Conservation (phyloP, 2,329 filamentous ascomycete genomes). For the Fusarium succisae region DNA sequence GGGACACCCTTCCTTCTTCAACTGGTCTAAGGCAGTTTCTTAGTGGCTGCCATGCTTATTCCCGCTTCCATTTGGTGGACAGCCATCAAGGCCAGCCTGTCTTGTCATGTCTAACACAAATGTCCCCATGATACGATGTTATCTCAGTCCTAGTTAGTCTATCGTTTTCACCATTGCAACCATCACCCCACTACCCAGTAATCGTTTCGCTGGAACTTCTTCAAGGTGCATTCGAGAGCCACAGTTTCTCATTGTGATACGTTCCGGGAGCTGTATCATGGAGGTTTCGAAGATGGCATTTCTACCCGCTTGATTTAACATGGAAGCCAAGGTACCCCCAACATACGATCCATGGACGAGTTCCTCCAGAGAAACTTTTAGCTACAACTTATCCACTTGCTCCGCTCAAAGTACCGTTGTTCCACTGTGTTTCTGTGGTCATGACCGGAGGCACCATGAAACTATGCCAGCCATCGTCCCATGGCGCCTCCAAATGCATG, state of each 20-base stretch:
- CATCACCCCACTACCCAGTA: background rate
- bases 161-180: background rate
- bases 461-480: slow-evolving; percentile 15
- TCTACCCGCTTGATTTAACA: background rate
- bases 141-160: background rate
- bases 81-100: background rate
- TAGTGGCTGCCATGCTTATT: background rate
- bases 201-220: background rate
- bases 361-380: background rate
- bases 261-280: background rate
- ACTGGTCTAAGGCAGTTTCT: background rate
- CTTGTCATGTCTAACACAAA: background rate
- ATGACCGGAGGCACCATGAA: background rate
- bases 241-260: background rate
- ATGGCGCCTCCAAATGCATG: background rate
- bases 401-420: slow-evolving; percentile 14
- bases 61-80: background rate
- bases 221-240: background rate
- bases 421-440: slow-evolving; percentile 23
- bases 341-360: slow-evolving; percentile 11
- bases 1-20: background rate
- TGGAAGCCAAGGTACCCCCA: background rate
- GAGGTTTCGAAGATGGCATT: background rate
- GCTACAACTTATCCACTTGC: slow-evolving; percentile 19
- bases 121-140: slow-evolving; percentile 25